Evolutionary conservation across 2,329 filamentous ascomycete species (phyloP), one percentile per base, ranked within the genome.

Genomic region (Fusarium burgessii): DNA sequence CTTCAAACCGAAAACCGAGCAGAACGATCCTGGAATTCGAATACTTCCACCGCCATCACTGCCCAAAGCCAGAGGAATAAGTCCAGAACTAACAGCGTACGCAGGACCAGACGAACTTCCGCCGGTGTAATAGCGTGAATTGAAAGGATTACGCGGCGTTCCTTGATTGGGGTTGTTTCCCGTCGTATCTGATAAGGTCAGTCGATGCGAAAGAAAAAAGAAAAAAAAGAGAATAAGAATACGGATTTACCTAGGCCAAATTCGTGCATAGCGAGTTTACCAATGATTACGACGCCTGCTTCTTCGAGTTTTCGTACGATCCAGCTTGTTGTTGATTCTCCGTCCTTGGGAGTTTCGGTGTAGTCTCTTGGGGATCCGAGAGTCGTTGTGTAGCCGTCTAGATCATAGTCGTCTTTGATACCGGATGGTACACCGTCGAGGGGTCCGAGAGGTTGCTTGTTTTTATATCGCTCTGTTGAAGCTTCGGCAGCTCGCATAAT

Each of bases 181-280:
- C 5, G 90, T 92, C 1, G 91, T 93, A 74, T 93, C 90, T 88
- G 35, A 12, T 12, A 35, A 20, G 13, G 42, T 73, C 15, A 77
- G 59, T 47, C 11, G n/a, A 32, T n/a, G 15, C 10, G 7, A 12
- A 23, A 9, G 4, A 60, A 54, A 13, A 57, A 20, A n/a, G n/a
- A n/a, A n/a, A n/a, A n/a, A n/a, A n/a, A n/a, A n/a, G n/a, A n/a
- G n/a, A 33, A n/a, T 20, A 29, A 33, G 17, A 23, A 42, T 41
- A 13, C 27, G 29, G 12, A 56, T 84, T 74, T 80, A 89, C 89
- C 91, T 66, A 92, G 85, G 6, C 92, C 92, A 56, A 92, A 85
- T 78, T 95, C 92, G 77, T 94, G 91, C 92, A 95, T 94, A 13
- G 86, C 91, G 3, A 89, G 85, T 81, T 93, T 94, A 17, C 92